Evolutionary conservation across 1,139 yeast species (phyloP), one percentile per base, ranked within the genome.

Genomic region (Debaryomyces fabryi): DNA sequence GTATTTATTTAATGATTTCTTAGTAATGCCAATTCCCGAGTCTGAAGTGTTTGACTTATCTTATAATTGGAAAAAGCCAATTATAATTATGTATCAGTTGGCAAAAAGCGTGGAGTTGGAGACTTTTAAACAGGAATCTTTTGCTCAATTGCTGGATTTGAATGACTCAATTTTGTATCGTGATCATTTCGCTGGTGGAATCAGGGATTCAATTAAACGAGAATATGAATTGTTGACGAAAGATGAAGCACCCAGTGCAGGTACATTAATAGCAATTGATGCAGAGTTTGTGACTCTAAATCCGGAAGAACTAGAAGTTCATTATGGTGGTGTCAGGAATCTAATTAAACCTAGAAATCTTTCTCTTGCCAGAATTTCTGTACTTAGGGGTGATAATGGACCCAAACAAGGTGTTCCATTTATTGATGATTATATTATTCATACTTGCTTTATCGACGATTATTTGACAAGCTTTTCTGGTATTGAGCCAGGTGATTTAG

Each of bases 381-480:
- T 88, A 0, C 63, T 95, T 7, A 73, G 96, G 40, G 96, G 96
- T 12, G 81, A 83, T 41, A 78, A 79, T 9, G 89, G 88, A 0
- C 79, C 80, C 6, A 71, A 76, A 38, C 76, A 78, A 54, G 96
- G 95, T 1, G 77, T 76, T 1, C 93, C 98, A 3, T 89, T 95
- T 59, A 89, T 95, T 55, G 99, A 95, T 64, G 99, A 95, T 63
- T 91, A 92, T 62, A 88, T 95, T 54, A 85, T 85, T 7, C 89
- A 90, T 39, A 80, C 82, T 6, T 82, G 81, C 45, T 81, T 76
- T 20, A 86, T 95, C 47, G 82, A 86, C 50, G 96, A 95, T 65
- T 92, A 93, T 60, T 75, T 93, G 53, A 95, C 99, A 0, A 85
- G 84, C 35, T 95, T 81, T 58, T 90, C 97, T 8, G 99, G 99